Conservation (phyloP, 2,329 filamentous ascomycete species). For the Juglanconis juglandina region DNA sequence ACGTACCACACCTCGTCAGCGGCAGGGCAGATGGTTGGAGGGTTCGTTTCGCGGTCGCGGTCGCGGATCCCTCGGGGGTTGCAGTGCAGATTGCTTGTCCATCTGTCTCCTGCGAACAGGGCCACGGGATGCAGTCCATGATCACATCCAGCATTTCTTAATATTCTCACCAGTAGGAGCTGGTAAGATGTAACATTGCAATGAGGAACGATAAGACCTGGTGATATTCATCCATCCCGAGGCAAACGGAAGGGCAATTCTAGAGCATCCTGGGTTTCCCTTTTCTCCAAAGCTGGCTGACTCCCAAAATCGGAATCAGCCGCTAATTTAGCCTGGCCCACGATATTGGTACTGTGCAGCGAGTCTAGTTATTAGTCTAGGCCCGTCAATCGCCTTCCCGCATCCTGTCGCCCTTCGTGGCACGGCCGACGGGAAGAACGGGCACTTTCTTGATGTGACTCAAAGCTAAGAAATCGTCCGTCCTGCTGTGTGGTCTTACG, state of each 20-base stretch:
- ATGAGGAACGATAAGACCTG: not conserved
- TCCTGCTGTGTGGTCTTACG: not conserved
- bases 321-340: not conserved
- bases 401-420: not conserved
- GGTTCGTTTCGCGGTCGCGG: not conserved
- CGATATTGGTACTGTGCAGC: not conserved
- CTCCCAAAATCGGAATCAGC: not conserved
- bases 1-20: not conserved
- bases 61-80: not conserved
- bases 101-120: not conserved
- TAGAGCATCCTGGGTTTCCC: not conserved
- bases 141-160: not conserved
- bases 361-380: not conserved
- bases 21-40: not conserved
- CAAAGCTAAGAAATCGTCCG: not conserved
- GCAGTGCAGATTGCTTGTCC: not conserved
- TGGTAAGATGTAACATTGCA: too few relatives aligned
- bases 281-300: not conserved
- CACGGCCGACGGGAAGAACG: not conserved
- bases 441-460: not conserved
- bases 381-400: not conserved
- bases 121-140: not conserved
- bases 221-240: not conserved
- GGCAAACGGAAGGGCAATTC: not conserved
- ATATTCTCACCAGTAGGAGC: not conserved